Conservation (phyloP, 345 rosid genomes). For the Populus deltoides region DNA sequence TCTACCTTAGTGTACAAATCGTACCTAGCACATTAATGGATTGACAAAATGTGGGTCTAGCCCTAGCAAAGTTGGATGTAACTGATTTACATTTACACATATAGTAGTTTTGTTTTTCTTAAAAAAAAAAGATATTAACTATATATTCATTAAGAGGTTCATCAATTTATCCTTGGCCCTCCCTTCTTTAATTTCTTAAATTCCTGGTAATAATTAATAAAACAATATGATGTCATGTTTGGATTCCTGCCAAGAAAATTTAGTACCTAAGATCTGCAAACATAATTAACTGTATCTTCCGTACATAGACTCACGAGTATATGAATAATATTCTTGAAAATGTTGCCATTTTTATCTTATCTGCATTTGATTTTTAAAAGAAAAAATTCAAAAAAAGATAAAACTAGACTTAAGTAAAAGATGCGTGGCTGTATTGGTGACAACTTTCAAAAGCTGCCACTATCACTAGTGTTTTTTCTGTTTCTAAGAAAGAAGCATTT, state of each 20-base stretch:
- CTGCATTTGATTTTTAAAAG: neutral
- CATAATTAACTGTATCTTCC: neutral
- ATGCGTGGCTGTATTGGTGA: neutral
- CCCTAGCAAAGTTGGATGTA: too few species aligned
- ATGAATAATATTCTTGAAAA: neutral
- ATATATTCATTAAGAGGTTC: neutral
- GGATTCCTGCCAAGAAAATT: neutral
- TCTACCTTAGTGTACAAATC: too few species aligned
- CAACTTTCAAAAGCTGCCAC: neutral
- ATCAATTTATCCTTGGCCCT: neutral
- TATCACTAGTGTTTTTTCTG: neutral
- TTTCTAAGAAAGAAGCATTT: neutral
- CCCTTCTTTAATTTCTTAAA: too few species aligned
- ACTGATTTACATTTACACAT: too few species aligned
- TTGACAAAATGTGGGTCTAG: too few species aligned
- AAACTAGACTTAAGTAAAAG: neutral
- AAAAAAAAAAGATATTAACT: too few species aligned
- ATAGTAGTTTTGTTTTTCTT: neutral
- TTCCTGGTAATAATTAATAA: neutral
- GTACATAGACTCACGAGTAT: neutral
- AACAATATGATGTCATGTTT: neutral
- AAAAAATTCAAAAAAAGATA: neutral
- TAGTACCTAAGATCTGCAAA: neutral
- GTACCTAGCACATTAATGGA: too few species aligned
- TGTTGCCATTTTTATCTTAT: neutral